Percentiles rank a stretch among this genome's conserved stretches.
phyloP scores from a whole-genome alignment of 768 basidiomycete genomes.

The Xerocomus potaroensis region DNA sequence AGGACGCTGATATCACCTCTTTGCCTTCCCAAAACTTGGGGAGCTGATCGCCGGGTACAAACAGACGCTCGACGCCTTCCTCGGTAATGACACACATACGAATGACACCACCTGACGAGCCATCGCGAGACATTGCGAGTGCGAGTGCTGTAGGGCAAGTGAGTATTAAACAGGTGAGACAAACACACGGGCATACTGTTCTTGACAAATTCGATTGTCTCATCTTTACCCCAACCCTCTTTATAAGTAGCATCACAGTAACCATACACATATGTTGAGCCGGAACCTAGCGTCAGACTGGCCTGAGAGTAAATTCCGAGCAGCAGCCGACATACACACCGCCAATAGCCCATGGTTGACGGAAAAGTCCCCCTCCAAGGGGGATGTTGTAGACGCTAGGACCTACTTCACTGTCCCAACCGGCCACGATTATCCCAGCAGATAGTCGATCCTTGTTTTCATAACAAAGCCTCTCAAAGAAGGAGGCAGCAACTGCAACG shows the following conservation, averaged over 20 bases:
- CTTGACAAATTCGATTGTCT: conserved; percentile 92
- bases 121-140: conserved; percentile 96
- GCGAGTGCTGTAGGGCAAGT: conserved; percentile 60
- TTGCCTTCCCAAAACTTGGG: conserved; percentile 88
- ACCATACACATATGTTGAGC: conserved; percentile 97
- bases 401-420: conserved; percentile 91
- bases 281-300: conserved; percentile 57
- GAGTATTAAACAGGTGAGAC: not conserved
- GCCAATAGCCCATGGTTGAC: conserved; percentile 98
- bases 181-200: conserved; percentile 66
- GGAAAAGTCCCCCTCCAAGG: conserved; percentile 93
- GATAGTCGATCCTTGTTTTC: conserved; percentile 85
- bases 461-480: conserved; percentile 89
- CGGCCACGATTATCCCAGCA: conserved; percentile 97
- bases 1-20: conserved; percentile 53
- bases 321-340: conserved; percentile 43
- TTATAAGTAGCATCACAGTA: conserved; percentile 98
- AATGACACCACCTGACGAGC: conserved; percentile 95
- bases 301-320: not conserved
- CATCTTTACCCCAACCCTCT: conserved; percentile 86
- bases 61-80: conserved; percentile 85
- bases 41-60: conserved; percentile 86
- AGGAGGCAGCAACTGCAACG: conserved; percentile 74
- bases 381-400: conserved; percentile 97
- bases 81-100: conserved; percentile 97